Evolutionary conservation across 805 yeast genomes (phyloP), one percentile per base, ranked within the genome.

Genomic region (Candida quercuum): DNA sequence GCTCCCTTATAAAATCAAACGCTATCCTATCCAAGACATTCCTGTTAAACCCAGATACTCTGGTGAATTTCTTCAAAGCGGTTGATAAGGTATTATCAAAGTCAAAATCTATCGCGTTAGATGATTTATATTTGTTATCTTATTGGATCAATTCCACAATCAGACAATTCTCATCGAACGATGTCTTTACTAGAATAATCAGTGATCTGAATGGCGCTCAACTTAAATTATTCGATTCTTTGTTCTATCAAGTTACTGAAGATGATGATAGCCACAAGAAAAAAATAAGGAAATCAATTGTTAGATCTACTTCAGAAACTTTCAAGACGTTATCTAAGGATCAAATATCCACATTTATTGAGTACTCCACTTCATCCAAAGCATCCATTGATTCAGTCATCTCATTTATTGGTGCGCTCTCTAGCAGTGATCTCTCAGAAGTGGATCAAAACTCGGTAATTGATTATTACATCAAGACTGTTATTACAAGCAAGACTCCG

Each of bases 91-190:
- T 66, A 6, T 59, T 69, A 4, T 26, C 54, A 6, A 50, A 55
- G 31, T 31, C 40, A 18, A 51, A 36, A 21, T 48, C 68, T n/a
- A 64, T 71, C 40, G 83, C 91, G 1, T 54, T 71, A 5, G 63
- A 74, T 3, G 86, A 78, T 55, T 63, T 78, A 42, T 54, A 78
- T 45, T 69, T 80, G 21, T 57, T 83, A 19, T 60, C 83, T 28
- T 66, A 67, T 14, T 83, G 89, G 88, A 58, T 67, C 32, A 66
- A 69, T 35, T 54, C 55, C 33, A 46, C 49, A 25, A 49, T 74
- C 55, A 31, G 62, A 4, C 47, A 43, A 19, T 43, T 55, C 30
- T 50, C 60, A 8, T 39, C 52, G 6, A 48, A 50, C 3, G 50
- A 43, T 2, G 26, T 47, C 16, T 60, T 65, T 31, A 48, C 54